Evolutionary conservation across 345 rosid species (phyloP).

Genomic region (Firmiana major): DNA sequence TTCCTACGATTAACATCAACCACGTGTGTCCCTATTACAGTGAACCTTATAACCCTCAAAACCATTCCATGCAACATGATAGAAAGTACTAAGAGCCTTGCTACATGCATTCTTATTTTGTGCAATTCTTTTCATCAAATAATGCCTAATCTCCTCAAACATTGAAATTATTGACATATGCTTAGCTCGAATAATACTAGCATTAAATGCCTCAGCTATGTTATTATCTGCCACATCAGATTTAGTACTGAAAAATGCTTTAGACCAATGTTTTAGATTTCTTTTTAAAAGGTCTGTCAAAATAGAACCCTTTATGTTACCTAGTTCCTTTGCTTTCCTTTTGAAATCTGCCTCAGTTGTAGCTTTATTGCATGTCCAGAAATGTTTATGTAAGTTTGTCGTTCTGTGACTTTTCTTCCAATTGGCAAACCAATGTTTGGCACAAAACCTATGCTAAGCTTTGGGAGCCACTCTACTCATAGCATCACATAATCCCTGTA

Average conservation of each 20-base stretch:
- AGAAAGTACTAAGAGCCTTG: background rate
- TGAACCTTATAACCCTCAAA: rapidly evolving
- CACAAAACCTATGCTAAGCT: background rate
- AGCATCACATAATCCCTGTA: background rate
- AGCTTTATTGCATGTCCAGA: background rate
- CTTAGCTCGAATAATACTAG: background rate
- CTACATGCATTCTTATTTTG: rapidly evolving
- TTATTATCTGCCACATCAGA: too few relatives aligned
- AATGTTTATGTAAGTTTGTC: too few relatives aligned
- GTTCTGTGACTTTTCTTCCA: too few relatives aligned
- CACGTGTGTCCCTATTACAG: background rate
- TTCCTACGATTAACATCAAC: background rate
- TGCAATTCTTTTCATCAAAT: background rate
- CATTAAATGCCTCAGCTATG: too few relatives aligned
- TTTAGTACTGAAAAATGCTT: background rate
- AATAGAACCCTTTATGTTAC: too few relatives aligned
- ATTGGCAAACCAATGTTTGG: background rate
- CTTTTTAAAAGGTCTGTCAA: too few relatives aligned
- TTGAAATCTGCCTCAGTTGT: background rate
- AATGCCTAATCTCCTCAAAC: background rate
- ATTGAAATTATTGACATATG: background rate
- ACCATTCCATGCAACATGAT: background rate
- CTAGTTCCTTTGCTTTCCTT: background rate
- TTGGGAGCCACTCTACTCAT: rapidly evolving
- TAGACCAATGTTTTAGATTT: too few relatives aligned